These are phyloP conservation scores for Sequoia sempervirens DNA, from an alignment of 75 land plant species.

Conservation along the genomic window DNA sequence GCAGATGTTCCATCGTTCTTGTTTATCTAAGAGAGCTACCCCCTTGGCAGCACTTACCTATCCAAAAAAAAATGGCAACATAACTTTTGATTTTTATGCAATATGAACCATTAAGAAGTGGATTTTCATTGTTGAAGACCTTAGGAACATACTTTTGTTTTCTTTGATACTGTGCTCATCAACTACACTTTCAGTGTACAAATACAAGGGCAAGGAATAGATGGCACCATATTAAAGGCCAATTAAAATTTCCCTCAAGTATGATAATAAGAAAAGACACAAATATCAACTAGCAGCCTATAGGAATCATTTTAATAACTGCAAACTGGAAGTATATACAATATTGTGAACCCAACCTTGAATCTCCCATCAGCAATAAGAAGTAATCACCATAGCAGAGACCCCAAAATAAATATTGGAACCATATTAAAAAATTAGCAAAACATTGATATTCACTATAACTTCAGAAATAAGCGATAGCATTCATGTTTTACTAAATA, in stretches of 20 bases:
- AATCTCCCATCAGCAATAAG: neutral
- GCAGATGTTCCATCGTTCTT: too few species aligned
- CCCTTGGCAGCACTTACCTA: too few species aligned
- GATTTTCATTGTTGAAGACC: neutral
- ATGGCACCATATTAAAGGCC: neutral
- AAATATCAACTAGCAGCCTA: neutral
- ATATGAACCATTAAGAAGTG: neutral
- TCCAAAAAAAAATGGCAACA: too few species aligned
- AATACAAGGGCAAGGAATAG: neutral
- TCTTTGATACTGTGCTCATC: neutral
- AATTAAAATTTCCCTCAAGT: neutral
- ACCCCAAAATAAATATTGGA: neutral
- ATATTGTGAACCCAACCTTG: neutral
- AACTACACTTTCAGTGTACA: neutral
- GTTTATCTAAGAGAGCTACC: too few species aligned
- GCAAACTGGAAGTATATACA: neutral
- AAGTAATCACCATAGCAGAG: neutral
- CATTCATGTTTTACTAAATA: too few species aligned
- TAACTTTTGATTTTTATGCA: neutral
- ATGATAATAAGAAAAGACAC: neutral
- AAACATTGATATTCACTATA: neutral
- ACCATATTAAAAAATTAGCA: neutral
- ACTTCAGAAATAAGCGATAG: neutral
- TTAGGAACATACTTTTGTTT: neutral
- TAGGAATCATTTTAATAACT: neutral